Base-by-base conservation (phyloP, 1,139 yeast genomes). In the Petasospora fabianii region DNA sequence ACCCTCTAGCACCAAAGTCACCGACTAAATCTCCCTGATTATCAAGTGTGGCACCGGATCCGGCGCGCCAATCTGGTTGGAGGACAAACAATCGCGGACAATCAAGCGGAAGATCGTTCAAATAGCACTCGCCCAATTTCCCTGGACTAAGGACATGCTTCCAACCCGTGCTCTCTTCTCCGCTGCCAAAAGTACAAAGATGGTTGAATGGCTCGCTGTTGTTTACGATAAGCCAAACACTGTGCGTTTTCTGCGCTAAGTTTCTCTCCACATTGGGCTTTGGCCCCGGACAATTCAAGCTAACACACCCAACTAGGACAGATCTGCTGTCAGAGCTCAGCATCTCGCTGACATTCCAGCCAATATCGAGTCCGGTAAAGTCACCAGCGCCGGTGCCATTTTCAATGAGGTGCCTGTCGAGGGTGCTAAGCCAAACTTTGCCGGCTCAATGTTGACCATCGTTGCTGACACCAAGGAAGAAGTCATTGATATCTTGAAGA, bases 401-500 rank as follows among this genome's bases (percentile, higher is more conserved):
- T 80, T 63, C 62, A 68, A 66, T 39, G 68, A 65, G 34, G 65
- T 66, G 20, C 64, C 68, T 20, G 51, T 54, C 5, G 66, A 60
- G 22, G 75, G 73, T 20, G 61, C 59, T 29, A 61, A 65, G 28
- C 63, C 83, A 32, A 66, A 74, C 46, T 80, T 84, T 60, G 84
- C 82, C 7, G 95, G 95, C 3, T 80, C 90, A 36, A 67, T 79
- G 16, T 69, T 77, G 56, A 82, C 79, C 44, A 54, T 84, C 36
- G 65, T 68, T 38, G 94, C 90, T 24, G 77, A 76, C 36, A 65
- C 76, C 36, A 77, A 70, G 51, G 80, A 80, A 45, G 84, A 80
- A 44, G 77, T 81, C 14, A 51, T 80, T 36, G 84, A 79, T 30
- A 64, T 82, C 43, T 70, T 85, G 56, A 73, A 79, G 54, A 56